Percentiles rank a stretch among this genome's conserved stretches.
These are phyloP conservation scores for Lepidium sativum DNA, from an alignment of 345 rosid species.

Conservation along the genomic window DNA sequence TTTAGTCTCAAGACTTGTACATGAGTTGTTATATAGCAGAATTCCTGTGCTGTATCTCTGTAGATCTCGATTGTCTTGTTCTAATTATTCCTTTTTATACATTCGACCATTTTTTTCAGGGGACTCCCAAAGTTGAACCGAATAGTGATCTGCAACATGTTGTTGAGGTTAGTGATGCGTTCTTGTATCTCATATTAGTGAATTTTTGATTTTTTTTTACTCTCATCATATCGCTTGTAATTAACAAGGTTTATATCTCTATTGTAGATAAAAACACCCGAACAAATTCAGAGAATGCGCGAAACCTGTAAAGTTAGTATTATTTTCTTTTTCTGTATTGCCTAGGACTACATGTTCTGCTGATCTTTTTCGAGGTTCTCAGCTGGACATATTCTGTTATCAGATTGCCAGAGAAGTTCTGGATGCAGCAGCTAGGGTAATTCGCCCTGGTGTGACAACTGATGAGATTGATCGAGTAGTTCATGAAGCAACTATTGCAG, in stretches of 20 bases:
- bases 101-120: too few relatives aligned
- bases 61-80: too few relatives aligned
- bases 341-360: background rate
- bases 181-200: background rate
- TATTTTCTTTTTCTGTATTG: background rate
- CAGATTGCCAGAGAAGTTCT: constrained; percentile 85
- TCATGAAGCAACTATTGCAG: constrained; percentile 80
- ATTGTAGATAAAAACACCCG: constrained; percentile 73
- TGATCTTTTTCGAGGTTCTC: background rate
- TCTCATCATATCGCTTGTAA: background rate
- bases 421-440: constrained; percentile 79
- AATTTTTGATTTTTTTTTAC: background rate
- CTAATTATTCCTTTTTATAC: too few relatives aligned
- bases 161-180: constrained; percentile 58
- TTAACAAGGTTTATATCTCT: constrained; percentile 11
- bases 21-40: background rate
- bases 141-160: constrained; percentile 74
- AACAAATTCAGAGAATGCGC: constrained; percentile 77
- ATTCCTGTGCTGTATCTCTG: background rate
- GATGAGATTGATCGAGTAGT: constrained; percentile 94
- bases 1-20: background rate
- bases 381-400: background rate
- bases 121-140: constrained; percentile 78
- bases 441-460: constrained; percentile 85
- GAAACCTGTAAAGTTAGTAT: constrained; percentile 80